phyloP scores from a whole-genome alignment of 1,139 yeast genomes.

The Scheffersomyces titani region DNA sequence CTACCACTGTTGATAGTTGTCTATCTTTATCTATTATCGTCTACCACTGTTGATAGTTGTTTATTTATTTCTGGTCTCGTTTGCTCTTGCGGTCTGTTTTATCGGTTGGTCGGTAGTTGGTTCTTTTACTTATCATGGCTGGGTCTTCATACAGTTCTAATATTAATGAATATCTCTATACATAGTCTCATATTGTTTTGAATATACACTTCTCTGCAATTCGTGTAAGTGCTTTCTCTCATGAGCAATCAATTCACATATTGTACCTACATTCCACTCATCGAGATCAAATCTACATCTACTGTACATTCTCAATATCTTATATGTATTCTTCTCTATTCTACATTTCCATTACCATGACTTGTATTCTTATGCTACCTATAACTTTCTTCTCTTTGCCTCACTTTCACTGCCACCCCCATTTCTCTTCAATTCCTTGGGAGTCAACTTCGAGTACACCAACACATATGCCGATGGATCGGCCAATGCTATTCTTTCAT shows the following conservation, averaged over 20 bases:
- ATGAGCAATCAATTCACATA: too few relatives aligned
- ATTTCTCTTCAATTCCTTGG: conserved; percentile 27
- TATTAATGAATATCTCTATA: not conserved
- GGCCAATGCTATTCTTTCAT: conserved; percentile 71
- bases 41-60: not conserved
- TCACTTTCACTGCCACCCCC: conserved; percentile 5
- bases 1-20: not conserved
- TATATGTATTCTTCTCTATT: too few relatives aligned
- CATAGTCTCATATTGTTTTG: not conserved
- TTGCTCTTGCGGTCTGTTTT: conserved; percentile 4
- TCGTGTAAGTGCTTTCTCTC: not conserved
- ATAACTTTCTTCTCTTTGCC: conserved; percentile 12
- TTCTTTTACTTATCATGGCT: not conserved
- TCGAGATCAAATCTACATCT: too few relatives aligned
- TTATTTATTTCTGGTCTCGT: not conserved
- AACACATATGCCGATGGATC: conserved; percentile 91
- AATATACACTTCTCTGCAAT: conserved; percentile 1
- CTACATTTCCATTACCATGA: not conserved
- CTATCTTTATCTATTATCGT: conserved; percentile 1
- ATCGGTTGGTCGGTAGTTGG: conserved; percentile 1
- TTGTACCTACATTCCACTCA: not conserved
- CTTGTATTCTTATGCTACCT: conserved; percentile 2
- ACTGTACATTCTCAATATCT: too few relatives aligned
- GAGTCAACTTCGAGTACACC: conserved; percentile 74
- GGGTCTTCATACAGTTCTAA: not conserved